Conservation (phyloP, 805 yeast species). For the Candida morakotiae region DNA sequence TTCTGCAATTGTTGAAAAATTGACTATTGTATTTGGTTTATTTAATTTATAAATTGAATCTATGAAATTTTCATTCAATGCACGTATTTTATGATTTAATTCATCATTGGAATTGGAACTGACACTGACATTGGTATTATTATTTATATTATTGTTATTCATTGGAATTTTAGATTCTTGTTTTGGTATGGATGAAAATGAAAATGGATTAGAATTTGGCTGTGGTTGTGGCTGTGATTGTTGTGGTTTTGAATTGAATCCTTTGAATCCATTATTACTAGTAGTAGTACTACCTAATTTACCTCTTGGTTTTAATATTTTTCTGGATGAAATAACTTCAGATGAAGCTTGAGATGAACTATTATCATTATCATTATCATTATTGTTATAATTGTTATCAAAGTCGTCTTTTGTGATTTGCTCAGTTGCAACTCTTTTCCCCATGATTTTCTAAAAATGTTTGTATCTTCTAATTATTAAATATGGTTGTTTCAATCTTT, state of each 20-base stretch:
- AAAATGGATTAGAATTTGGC: too few species aligned
- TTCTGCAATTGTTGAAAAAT: constrained; percentile 50
- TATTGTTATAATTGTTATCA: constrained; percentile 5
- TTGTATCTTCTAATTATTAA: too few species aligned
- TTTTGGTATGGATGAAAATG: too few species aligned
- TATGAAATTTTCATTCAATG: constrained; percentile 60
- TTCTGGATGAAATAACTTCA: constrained; percentile 62
- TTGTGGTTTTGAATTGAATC: neutral
- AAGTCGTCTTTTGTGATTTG: constrained; percentile 58
- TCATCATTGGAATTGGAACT: constrained; percentile 13
- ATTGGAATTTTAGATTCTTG: too few species aligned
- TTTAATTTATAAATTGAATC: constrained; percentile 43
- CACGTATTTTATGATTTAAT: constrained; percentile 50
- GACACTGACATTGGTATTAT: too few species aligned
- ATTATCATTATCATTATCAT: constrained; percentile 26
- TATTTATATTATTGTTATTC: too few species aligned
- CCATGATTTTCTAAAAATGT: too few species aligned
- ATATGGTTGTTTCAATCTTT: too few species aligned
- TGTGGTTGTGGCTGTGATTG: neutral
- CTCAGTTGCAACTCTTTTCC: constrained; percentile 63
- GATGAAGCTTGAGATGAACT: constrained; percentile 32
- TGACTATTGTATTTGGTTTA: constrained; percentile 44
- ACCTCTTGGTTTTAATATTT: constrained; percentile 59
- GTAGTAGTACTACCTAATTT: constrained; percentile 7
- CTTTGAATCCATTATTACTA: constrained; percentile 6